phyloP scores from a whole-genome alignment of 2,329 filamentous ascomycete species.

The Penicillium verrucosum region DNA sequence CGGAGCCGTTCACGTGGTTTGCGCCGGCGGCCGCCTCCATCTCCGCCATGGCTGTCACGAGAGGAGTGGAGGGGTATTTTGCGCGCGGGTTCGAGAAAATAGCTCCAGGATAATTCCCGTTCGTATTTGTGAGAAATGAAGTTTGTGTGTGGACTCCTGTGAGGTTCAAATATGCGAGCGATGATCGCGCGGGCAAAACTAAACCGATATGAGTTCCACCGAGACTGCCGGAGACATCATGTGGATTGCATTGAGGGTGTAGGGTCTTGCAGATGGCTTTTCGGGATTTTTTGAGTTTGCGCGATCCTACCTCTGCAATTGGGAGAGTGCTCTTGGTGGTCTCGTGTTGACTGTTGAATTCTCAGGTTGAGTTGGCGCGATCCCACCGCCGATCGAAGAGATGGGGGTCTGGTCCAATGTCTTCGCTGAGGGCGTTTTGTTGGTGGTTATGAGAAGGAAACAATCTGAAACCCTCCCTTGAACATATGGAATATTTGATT shows the following conservation, averaged over 20 bases:
- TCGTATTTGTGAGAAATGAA: neutral
- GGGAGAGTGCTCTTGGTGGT: neutral
- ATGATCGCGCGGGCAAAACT: constrained; percentile 17
- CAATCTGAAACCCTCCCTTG: neutral
- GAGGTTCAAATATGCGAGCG: constrained; percentile 10
- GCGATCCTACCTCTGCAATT: neutral
- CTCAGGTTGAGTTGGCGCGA: constrained; percentile 1
- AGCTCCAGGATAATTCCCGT: neutral
- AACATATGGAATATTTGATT: neutral
- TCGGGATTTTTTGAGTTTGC: neutral
- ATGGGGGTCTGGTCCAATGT: neutral
- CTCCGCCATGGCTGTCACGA: constrained; percentile 20
- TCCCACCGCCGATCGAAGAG: constrained; percentile 1
- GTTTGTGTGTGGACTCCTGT: neutral
- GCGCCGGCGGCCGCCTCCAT: constrained; percentile 19
- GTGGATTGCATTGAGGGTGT: constrained; percentile 5
- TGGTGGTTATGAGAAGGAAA: neutral
- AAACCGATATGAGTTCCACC: constrained; percentile 14
- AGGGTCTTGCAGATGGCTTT: neutral
- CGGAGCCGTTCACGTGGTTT: constrained; percentile 24
- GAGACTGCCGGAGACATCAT: constrained; percentile 18
- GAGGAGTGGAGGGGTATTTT: neutral
- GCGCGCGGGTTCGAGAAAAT: neutral
- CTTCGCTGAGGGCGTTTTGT: neutral
- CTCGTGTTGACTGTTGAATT: constrained; percentile 1